Evolutionary conservation across 176 grass and related monocot genomes (phyloP), one percentile per base, ranked within the genome.

Genomic region (Poa pratensis): DNA sequence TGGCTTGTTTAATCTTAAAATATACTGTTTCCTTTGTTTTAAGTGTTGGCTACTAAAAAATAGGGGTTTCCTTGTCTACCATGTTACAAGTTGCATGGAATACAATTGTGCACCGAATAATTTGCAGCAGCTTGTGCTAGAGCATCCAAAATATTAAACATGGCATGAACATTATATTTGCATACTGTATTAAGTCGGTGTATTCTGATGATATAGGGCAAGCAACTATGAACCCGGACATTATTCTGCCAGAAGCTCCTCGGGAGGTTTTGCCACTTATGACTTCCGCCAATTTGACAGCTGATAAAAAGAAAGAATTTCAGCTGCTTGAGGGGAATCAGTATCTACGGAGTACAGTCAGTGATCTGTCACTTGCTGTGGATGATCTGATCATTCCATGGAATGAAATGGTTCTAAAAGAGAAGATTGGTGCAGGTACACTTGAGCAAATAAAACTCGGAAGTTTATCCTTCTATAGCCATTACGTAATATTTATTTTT

Each of bases 371-470:
- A 35, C 83, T 98, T 87, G 91, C 93, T 86, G 78, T 83, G 7
- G 91, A 95, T 88, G 93, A 98, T 86, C 71, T 95, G 46, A 76
- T 83, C 17, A 92, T 98, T 91, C 90, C 91, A 88, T 98, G 96
- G 96, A 87, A n/a, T 43, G 96, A 98, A 39, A 75, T 98, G 82
- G 46, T 94, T 84, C 79, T 98, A 69, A 98, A 92, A 82, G 93
- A 98, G 85, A 98, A 91, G 70, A 98, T 98, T 86, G 96, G 96
- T 78, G 96, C 91, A 92, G 96, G 96, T 98, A 93, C 64, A 67
- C 24, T 24, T 40, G 20, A 24, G 17, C 34, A 83, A 30, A 59
- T 51, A 50, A n/a, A 34, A 83, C 8, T 35, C 8, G 9, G 28
- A 74, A 75, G 11, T 83, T 80, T 3, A 50, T 34, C 26, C 37